These are phyloP conservation scores for Parsonsia alboflavescens DNA, from an alignment of 257 asterid genomes.

Conservation along the genomic window DNA sequence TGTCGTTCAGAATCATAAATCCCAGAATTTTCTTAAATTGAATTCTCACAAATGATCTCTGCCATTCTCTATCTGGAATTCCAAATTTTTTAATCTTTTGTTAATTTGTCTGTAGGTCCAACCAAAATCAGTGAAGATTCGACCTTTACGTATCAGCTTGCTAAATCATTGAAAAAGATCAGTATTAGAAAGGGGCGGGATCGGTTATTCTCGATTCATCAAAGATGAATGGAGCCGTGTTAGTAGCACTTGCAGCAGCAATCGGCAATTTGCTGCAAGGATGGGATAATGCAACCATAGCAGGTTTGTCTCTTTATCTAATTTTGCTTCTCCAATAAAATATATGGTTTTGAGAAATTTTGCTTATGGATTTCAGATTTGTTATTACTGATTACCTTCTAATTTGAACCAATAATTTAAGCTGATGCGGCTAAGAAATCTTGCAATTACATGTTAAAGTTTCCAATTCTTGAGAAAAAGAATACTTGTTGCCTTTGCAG, in stretches of 20 bases:
- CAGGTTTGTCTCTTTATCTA: slow-evolving; percentile 43
- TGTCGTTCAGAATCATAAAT: not conserved
- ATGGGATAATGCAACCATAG: slow-evolving; percentile 99
- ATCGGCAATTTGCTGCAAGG: slow-evolving; percentile 92
- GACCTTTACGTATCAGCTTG: not conserved
- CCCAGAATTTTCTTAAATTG: not conserved
- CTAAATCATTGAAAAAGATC: not conserved
- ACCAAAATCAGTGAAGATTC: not conserved
- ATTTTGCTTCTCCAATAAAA: not conserved
- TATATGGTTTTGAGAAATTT: no score
- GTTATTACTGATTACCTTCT: not conserved
- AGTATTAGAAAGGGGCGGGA: not conserved
- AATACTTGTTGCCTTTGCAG: slow-evolving; percentile 32
- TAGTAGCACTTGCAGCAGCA: slow-evolving; percentile 80
- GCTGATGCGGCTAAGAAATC: not conserved
- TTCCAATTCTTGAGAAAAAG: slow-evolving; percentile 15
- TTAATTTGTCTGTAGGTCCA: not conserved
- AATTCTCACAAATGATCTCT: not conserved
- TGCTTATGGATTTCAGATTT: slow-evolving; percentile 4
- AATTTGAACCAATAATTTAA: not conserved
- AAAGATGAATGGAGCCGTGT: slow-evolving; percentile 75
- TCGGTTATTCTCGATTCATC: not conserved
- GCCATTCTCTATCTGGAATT: not conserved
- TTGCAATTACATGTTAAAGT: not conserved
- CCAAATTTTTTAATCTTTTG: not conserved